Conservation (phyloP, 116 monocot genomes). For the Dioscorea cayenensis region DNA sequence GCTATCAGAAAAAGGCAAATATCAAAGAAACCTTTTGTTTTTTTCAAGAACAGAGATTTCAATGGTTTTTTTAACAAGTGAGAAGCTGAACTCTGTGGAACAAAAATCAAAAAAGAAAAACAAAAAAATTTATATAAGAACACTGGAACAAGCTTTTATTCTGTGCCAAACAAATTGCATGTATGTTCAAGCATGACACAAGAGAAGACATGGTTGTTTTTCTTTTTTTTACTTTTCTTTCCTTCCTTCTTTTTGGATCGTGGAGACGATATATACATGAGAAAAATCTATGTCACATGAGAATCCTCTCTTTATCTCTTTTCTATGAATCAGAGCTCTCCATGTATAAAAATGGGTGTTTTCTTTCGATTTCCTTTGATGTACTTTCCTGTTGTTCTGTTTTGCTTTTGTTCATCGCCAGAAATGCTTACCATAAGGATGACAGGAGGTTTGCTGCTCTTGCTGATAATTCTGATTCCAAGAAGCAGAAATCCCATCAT, state of each 20-base stretch:
- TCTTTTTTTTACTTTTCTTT: too few relatives aligned
- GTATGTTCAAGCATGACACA: background rate
- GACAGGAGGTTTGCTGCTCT: background rate
- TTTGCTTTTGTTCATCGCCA: background rate
- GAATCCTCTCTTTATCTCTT: too few relatives aligned
- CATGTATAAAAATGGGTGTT: conserved; percentile 8
- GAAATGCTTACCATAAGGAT: background rate
- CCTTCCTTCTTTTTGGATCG: too few relatives aligned
- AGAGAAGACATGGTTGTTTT: background rate
- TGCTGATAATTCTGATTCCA: conserved; percentile 7
- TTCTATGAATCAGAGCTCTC: conserved; percentile 3
- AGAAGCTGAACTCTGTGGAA: background rate
- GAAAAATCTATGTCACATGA: too few relatives aligned
- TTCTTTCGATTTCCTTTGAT: background rate
- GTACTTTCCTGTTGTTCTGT: background rate
- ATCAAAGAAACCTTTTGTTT: background rate
- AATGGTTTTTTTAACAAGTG: background rate
- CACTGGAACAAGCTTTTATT: conserved; percentile 2
- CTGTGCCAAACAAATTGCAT: background rate
- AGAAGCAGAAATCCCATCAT: background rate
- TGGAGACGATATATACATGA: too few relatives aligned
- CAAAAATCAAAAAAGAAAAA: background rate
- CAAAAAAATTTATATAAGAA: background rate
- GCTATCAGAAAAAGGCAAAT: too few relatives aligned
- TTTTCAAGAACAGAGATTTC: background rate